Evolutionary conservation across 306 rosid species (phyloP), one percentile per base, ranked within the genome.

Genomic region (Vachellia pachyceras): DNA sequence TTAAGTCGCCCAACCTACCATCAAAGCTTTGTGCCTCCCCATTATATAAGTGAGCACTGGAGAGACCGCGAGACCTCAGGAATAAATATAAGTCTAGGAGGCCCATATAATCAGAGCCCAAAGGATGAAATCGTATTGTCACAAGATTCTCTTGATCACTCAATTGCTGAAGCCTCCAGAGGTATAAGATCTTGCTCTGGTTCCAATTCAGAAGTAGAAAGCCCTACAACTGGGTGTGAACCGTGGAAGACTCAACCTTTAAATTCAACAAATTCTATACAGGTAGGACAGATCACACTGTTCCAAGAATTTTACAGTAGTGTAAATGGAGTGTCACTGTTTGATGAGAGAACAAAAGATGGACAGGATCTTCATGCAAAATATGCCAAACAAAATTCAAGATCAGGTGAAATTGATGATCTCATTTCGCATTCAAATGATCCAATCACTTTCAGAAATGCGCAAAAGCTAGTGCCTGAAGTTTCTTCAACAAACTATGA

Each of bases 131-230:
- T 89, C 67, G 76, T 93, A 83, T 86, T 93, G 52, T 89, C 97
- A 45, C 97, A 91, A 85, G 91, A 89, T 86, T 93, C 98, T 72
- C 85, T 85, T 73, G 90, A 90, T 55, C 93, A 95, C 82, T 84
- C 94, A n/a, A 69, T 93, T 79, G 89, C 90, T 75, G 90, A 89
- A 86, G 90, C 83, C n/a, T 69, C 70, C 67, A 83, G 82, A 70
- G 89, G 84, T 79, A 79, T 74, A 22, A 84, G 87, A 88, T 86
- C 89, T 39, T 73, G 85, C 80, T 73, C 87, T 10, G 94, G 83
- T 36, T 88, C 89, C 83, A 93, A 89, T 80, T 87, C 93, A 70
- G 94, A 89, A 79, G 87, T 91, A 75, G 97, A 91, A 85, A 88
- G 85, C 79, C 88, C 76, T 69, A 76, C 85, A 46, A 82, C 82